Percentiles rank a stretch among this genome's conserved stretches.
These are phyloP conservation scores for Adiantum capillusveneris DNA, from an alignment of 75 land plant genomes.

Conservation along the genomic window DNA sequence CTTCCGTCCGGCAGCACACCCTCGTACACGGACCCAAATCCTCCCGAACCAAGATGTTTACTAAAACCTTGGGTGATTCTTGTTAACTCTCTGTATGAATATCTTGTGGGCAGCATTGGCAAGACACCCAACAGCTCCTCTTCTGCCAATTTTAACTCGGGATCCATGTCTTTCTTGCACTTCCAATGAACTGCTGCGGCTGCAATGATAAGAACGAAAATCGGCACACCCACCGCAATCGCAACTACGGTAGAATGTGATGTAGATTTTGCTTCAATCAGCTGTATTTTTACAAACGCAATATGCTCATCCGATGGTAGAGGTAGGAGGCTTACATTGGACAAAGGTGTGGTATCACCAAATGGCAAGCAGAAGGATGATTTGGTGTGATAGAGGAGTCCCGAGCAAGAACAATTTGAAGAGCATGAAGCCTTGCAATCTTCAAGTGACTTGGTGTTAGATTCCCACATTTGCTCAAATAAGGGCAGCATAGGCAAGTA, in stretches of 20 bases:
- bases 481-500: background rate
- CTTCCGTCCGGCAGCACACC: conserved; percentile 16
- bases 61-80: conserved; percentile 32
- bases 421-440: conserved; percentile 22
- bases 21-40: conserved; percentile 32
- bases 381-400: conserved; percentile 26
- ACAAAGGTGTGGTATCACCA: background rate
- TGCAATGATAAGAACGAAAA: conserved; percentile 2
- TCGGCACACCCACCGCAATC: background rate
- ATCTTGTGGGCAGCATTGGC: conserved; percentile 11
- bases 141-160: background rate
- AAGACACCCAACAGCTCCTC: background rate
- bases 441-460: background rate
- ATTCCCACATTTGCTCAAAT: background rate
- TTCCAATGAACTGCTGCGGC: background rate
- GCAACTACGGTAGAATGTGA: background rate
- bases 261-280: too few species aligned
- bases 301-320: conserved; percentile 9
- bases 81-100: conserved; percentile 26
- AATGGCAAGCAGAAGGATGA: conserved; percentile 19
- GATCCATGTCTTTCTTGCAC: background rate
- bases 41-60: conserved; percentile 29
- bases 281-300: background rate
- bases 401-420: conserved; percentile 28
- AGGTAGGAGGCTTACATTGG: conserved; percentile 12